These are phyloP conservation scores for Agaricales sp. DNA, from an alignment of 1,284 basidiomycete species.

Conservation along the genomic window DNA sequence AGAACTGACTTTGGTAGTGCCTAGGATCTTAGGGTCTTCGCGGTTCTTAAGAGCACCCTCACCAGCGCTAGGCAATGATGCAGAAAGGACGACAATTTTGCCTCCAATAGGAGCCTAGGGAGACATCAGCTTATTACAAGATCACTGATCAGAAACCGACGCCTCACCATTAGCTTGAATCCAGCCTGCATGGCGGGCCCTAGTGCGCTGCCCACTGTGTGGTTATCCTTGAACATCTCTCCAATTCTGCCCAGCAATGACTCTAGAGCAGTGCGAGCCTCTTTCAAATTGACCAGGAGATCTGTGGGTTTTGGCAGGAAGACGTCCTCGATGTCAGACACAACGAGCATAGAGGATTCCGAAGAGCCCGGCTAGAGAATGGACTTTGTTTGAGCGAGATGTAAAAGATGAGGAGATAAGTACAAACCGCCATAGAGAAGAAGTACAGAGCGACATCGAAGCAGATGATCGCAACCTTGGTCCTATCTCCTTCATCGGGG, in stretches of 20 bases:
- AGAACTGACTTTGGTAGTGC: constrained; percentile 72
- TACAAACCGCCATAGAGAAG: constrained; percentile 78
- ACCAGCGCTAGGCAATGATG: constrained; percentile 83
- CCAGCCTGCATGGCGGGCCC: constrained; percentile 96
- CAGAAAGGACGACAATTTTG: constrained; percentile 87
- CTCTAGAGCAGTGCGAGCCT: constrained; percentile 78
- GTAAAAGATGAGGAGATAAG: constrained; percentile 2
- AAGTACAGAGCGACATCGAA: constrained; percentile 94
- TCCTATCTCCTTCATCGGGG: constrained; percentile 89
- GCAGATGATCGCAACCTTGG: constrained; percentile 88
- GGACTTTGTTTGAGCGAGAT: constrained; percentile 4
- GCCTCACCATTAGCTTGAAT: constrained; percentile 84
- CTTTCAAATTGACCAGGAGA: constrained; percentile 87
- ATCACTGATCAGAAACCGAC: background rate
- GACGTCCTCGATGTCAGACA: constrained; percentile 94
- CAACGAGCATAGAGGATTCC: constrained; percentile 92
- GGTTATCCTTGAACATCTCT: constrained; percentile 96
- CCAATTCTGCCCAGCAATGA: constrained; percentile 73
- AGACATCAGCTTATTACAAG: constrained; percentile 3
- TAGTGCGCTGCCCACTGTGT: constrained; percentile 85
- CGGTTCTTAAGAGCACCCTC: constrained; percentile 91
- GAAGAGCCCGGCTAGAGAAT: constrained; percentile 57
- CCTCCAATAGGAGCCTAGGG: constrained; percentile 76
- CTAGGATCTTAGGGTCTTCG: constrained; percentile 94
- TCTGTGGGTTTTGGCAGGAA: constrained; percentile 97